Base-by-base conservation (phyloP, 2,329 filamentous ascomycete genomes). In the Penicillium nordicum region DNA sequence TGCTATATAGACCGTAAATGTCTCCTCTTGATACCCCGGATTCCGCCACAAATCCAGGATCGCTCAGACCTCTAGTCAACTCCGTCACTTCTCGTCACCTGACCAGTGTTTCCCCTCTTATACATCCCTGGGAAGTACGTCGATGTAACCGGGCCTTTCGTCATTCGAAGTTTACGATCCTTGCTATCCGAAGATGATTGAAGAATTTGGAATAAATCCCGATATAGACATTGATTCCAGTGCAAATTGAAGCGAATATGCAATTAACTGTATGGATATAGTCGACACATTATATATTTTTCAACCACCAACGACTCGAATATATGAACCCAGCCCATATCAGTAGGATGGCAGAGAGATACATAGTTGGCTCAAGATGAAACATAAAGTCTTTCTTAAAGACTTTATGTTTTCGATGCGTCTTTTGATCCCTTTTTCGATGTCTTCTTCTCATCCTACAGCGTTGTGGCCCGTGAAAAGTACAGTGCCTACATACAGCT, bases 31-130 rank as follows among this genome's bases (percentile, higher is more conserved):
- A 37, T 56, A 46, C 53, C 48, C 48, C 48, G 29, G 53, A 46
- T 52, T 41, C 25, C 21, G 47, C 21, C 32, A 37, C 18, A 36
- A 27, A 27, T 14, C 25, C 12, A 40, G 16, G 18, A 29, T 51
- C 53, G 53, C 48, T 52, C 53, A 56, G 48, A 41, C 48, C 48
- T 36, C 48, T 21, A 32, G 9, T 27, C 29, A 43, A 45, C 37
- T 49, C 45, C 18, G 25, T n/a, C 36, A 44, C 37, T 51, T 56
- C 45, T 62, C 50, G 47, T 65, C 50, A 47, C 58, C 34, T 38
- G 48, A 34, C 18, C 27, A 3, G 16, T 27, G 34, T 16, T 50
- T 57, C 36, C 51, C 45, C 46, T 49, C 27, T 37, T 46, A 21
- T 14, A 23, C 25, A 43, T 42, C 23, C 9, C 32, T 32, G 18